Evolutionary conservation across 83 land plant genomes (phyloP), one percentile per base, ranked within the genome.

Genomic region (Diphasiastrum complanatum): DNA sequence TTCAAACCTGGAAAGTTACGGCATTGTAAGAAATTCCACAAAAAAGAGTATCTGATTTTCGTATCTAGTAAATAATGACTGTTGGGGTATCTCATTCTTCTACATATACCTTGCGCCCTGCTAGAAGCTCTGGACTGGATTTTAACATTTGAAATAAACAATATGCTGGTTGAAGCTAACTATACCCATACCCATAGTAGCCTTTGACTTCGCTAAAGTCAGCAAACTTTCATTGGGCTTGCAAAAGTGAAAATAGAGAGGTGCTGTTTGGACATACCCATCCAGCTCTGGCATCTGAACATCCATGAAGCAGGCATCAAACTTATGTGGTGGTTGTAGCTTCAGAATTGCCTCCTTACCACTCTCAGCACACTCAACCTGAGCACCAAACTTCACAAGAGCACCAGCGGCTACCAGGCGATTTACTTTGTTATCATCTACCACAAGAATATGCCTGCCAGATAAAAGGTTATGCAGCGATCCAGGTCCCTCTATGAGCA

Each of bases 271-370:
- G 47, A 66, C 81, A 30, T 81, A 91, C 95, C 97, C 97, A 71
- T 91, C 97, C 90, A 91, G 87, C 72, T 83, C 95, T 27, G 97
- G 97, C 97, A 91, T 91, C 47, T 87, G 97, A 36, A 91, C 77
- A 70, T 87, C 97, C 97, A 91, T 91, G 69, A 91, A 91, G 46
- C 95, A 91, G 29, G 97, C 95, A 79, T 91, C 95, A 74, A 91
- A 91, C 0, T 68, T 47, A 50, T 91, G 97, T n/a, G 95, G 95
- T 46, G 95, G 95, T 16, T 65, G 62, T 46, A 91, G 90, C 85
- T 78, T 29, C 25, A 20, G 18, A 16, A 85, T 68, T 16, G 97
- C 97, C 28, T 54, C 68, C 64, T 72, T 79, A 41, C 97, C 97
- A 67, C 91, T 83, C 4, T 77, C 82, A 23, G 61, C 85, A 68